A percentile compares a stretch with the other conserved stretches of the same genome.
These are phyloP conservation scores for Porodaedalea pini DNA, from an alignment of 1,284 basidiomycete genomes.

Conservation along the genomic window DNA sequence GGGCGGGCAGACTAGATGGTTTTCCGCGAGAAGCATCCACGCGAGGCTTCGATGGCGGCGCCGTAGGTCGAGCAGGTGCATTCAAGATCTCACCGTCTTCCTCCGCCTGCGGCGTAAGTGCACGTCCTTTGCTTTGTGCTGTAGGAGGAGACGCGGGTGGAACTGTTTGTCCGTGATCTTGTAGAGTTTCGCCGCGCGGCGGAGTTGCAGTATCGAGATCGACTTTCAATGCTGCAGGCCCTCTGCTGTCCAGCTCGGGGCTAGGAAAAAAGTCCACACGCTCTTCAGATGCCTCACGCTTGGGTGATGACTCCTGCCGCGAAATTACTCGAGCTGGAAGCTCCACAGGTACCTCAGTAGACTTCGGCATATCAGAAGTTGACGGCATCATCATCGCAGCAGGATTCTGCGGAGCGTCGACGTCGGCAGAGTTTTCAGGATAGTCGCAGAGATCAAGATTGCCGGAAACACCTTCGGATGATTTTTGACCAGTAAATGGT, in stretches of 20 bases:
- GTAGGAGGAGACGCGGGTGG: neutral
- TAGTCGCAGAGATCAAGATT: no score
- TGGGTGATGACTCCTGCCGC: neutral
- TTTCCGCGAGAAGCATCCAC: neutral
- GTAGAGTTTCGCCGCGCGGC: neutral
- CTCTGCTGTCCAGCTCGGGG: constrained; percentile 8
- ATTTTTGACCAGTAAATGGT: neutral
- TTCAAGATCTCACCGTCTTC: constrained; percentile 56
- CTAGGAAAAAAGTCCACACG: neutral
- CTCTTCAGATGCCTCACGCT: constrained; percentile 8
- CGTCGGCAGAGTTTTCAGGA: no score
- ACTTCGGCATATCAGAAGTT: no score
- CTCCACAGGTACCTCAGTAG: neutral
- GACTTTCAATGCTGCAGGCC: constrained; percentile 2
- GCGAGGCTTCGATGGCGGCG: neutral
- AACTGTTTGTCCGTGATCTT: constrained; percentile 25
- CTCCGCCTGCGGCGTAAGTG: constrained; percentile 26
- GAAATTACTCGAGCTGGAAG: neutral
- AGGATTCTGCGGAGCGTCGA: no score
- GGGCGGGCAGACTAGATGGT: no score
- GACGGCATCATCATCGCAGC: no score
- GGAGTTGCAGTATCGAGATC: constrained; percentile 16
- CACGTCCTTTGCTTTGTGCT: neutral
- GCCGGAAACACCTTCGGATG: no score
- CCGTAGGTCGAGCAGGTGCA: neutral